Base-by-base conservation (phyloP, 495 filamentous ascomycete species). In the Annulohypoxylon moriforme region DNA sequence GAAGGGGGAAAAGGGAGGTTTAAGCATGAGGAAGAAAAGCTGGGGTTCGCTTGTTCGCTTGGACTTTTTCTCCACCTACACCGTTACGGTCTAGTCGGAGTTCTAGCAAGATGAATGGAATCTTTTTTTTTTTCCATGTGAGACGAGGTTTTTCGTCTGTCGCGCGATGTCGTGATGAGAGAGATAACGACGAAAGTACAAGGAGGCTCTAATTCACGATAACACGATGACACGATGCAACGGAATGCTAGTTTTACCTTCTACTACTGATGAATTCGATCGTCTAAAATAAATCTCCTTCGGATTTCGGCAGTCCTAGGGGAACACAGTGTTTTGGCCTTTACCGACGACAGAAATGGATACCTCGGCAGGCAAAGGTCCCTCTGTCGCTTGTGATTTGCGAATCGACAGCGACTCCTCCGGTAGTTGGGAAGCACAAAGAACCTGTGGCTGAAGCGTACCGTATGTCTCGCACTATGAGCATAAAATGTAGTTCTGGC, bases 31-130 rank as follows among this genome's bases (percentile, higher is more conserved):
- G 59, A 16, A 27, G 46, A 44, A 72, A 68, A 72, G 69, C 64
- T 72, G 69, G 69, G 69, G 64, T 72, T 65, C 55, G 64, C 64
- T 68, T 65, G 64, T 72, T 64, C 55, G 64, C 64, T 68, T 65
- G 60, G 64, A 10, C 20, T 60, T 20, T 20, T 64, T 72, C 69
- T 65, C 53, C 69, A 61, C 69, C 64, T 6, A 40, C 38, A 38
- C 34, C n/a, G 9, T 14, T 25, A 56, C 25, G 49, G 25, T 44
- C 31, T 67, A 53, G 55, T 36, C 53, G 53, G 53, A 38, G 33
- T 38, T 20, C 20, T 36, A 18, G 29, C 9, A 20, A 44, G 40
- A 44, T 44, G 33, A n/a, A 42, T 22, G 16, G 18, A 25, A 58
- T 58, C 14, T 40, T 24, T 2, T 36, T 24, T 36, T 40, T 24